phyloP scores from a whole-genome alignment of 1,284 basidiomycete species.

The Boletus smithii region DNA sequence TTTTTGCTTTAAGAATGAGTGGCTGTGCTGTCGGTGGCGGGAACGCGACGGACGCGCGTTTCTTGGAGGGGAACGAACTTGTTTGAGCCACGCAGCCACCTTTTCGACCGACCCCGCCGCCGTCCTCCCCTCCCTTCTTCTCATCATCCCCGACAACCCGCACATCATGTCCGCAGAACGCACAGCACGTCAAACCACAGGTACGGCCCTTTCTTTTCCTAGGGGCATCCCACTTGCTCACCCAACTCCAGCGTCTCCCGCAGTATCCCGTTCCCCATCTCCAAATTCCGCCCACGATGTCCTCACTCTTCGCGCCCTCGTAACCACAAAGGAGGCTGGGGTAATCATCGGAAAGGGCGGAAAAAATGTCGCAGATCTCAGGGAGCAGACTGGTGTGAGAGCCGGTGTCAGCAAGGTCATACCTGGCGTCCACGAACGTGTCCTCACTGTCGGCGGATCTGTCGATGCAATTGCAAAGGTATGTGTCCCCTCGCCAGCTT shows the following conservation, averaged over 20 bases:
- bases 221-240: conserved; percentile 15
- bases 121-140: conserved; percentile 29
- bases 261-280: conserved; percentile 67
- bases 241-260: conserved; percentile 42
- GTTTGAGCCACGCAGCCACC: conserved; percentile 22
- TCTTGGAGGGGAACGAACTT: conserved; percentile 10
- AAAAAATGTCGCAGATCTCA: conserved; percentile 94
- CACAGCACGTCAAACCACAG: conserved; percentile 48
- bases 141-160: conserved; percentile 31
- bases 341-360: conserved; percentile 96
- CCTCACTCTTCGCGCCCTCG: conserved; percentile 88
- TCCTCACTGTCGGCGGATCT: conserved; percentile 89
- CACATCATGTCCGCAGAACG: conserved; percentile 61
- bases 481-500: conserved; percentile 20
- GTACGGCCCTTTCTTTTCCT: conserved; percentile 33
- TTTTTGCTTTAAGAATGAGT: too few species aligned
- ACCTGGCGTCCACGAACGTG: conserved; percentile 94
- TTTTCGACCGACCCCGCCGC: conserved; percentile 17
- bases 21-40: conserved; percentile 35
- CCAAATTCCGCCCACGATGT: conserved; percentile 54
- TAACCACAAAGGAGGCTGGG: conserved; percentile 94
- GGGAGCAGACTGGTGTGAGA: conserved; percentile 94
- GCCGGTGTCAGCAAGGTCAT: conserved; percentile 99
- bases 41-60: conserved; percentile 30
- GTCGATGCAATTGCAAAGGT: conserved; percentile 91